phyloP scores from a whole-genome alignment of 768 basidiomycete species.

The Lactarius quietus region DNA sequence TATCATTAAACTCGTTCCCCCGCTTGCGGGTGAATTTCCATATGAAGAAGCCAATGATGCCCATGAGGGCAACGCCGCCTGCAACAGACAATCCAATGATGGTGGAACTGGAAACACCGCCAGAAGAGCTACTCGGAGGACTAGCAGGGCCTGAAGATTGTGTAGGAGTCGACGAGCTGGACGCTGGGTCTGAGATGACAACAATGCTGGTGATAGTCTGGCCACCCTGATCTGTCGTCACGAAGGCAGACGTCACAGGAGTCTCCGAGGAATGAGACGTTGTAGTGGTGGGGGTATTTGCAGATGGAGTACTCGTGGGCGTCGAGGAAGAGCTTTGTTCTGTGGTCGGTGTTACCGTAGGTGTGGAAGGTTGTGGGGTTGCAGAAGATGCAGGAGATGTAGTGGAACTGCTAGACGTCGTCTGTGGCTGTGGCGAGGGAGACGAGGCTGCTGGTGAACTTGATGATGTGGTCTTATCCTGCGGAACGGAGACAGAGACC shows the following conservation, averaged over 20 bases:
- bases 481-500: not conserved
- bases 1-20: constrained; percentile 65
- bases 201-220: constrained; percentile 30
- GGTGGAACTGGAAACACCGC: constrained; percentile 60
- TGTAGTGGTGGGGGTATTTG: not conserved
- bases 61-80: constrained; percentile 71
- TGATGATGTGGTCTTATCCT: not conserved
- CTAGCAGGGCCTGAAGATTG: constrained; percentile 26
- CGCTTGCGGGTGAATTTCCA: constrained; percentile 88
- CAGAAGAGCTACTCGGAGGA: constrained; percentile 28
- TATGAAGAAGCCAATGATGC: constrained; percentile 67
- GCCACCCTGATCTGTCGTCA: constrained; percentile 35
- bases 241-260: constrained; percentile 18
- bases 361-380: constrained; percentile 15
- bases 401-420: constrained; percentile 6
- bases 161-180: constrained; percentile 27
- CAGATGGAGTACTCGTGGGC: not conserved
- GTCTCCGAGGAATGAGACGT: constrained; percentile 5
- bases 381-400: constrained; percentile 19
- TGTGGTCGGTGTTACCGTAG: constrained; percentile 20
- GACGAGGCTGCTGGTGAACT: not conserved
- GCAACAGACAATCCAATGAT: constrained; percentile 80
- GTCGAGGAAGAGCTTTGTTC: constrained; percentile 10
- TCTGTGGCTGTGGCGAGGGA: not conserved
- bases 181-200: constrained; percentile 14